Conservation (phyloP, 2,329 filamentous ascomycete species). For the Lachnellula willkommii region DNA sequence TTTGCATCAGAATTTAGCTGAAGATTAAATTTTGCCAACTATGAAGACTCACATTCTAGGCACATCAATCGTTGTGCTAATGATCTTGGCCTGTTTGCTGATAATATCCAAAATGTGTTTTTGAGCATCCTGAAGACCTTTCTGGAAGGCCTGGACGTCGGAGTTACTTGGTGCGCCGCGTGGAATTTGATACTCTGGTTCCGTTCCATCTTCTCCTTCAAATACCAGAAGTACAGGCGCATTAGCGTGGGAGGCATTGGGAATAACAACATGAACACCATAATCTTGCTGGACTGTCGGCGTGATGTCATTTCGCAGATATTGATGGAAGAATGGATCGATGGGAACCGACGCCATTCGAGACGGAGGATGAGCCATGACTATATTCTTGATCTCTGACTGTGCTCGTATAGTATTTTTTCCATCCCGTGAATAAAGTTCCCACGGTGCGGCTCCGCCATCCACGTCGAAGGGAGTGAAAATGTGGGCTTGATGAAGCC, state of each 20-base stretch:
- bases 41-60: conserved; percentile 45
- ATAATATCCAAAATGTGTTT: conserved; percentile 54
- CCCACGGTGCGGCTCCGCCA: conserved; percentile 71
- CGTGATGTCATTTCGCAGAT: conserved; percentile 60
- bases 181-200: conserved; percentile 49
- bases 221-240: conserved; percentile 68
- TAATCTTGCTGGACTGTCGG: conserved; percentile 60
- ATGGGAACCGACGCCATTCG: conserved; percentile 63
- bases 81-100: conserved; percentile 53
- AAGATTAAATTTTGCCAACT: too few species aligned
- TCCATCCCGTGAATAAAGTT: conserved; percentile 79
- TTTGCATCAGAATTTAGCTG: conserved; percentile 25
- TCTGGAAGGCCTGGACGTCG: conserved; percentile 49
- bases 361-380: conserved; percentile 68
- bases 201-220: conserved; percentile 54
- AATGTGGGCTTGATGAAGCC: conserved; percentile 77
- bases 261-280: conserved; percentile 69
- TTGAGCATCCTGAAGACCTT: conserved; percentile 50
- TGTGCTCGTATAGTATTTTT: conserved; percentile 76
- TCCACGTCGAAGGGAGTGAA: conserved; percentile 68
- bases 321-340: conserved; percentile 74
- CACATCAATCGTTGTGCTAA: conserved; percentile 49
- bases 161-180: conserved; percentile 44
- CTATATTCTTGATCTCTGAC: conserved; percentile 67
- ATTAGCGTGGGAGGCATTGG: conserved; percentile 54